Evolutionary conservation across 257 asterid species (phyloP), one percentile per base, ranked within the genome.

Genomic region (Capsicum baccatum): DNA sequence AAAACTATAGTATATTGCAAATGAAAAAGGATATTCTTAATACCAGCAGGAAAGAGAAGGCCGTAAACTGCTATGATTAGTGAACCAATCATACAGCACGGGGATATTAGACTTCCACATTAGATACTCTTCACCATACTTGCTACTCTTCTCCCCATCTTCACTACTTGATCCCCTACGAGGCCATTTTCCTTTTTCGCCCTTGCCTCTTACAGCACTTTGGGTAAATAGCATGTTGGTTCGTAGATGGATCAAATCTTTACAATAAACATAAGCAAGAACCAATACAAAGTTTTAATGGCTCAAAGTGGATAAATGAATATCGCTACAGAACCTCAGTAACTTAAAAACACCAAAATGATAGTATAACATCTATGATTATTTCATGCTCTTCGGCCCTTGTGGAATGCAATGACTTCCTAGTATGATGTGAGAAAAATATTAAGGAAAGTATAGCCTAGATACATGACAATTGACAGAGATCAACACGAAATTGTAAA

Each of bases 31-130:
- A 73, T 39, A 76, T 79, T 37, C 16, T 19, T 17, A 52, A 82
- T 89, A 92, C 96, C 94, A 92, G 91, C 94, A 92, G 64, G 93
- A 91, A 86, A 91, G 93, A 83, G 93, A 91, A 26, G 96, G 94
- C 96, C 96, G 91, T 9, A 86, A 83, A 13, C 86, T 88, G 84
- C 90, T 92, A 83, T 92, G 93, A 55, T 92, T 91, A n/a, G 96
- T 90, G 50, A 92, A 89, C 96, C 94, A 92, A 88, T 92, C 96
- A 9, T 92, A 92, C 8, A 78, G 82, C 48, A 26, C 19, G 5
- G 64, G 4, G 42, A 78, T 78, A 52, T 54, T 78, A 78, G 82
- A 78, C 82, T 54, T 78, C 82, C 82, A 78, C 50, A 33, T 37
- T 64, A 26, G 64, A 78, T 78, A 78, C 26, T 54, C 39, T 47